A percentile compares a stretch with the other conserved stretches of the same genome.
Evolutionary conservation across 2,329 filamentous ascomycete genomes (phyloP).

Genomic region (Fonsecaea erecta): DNA sequence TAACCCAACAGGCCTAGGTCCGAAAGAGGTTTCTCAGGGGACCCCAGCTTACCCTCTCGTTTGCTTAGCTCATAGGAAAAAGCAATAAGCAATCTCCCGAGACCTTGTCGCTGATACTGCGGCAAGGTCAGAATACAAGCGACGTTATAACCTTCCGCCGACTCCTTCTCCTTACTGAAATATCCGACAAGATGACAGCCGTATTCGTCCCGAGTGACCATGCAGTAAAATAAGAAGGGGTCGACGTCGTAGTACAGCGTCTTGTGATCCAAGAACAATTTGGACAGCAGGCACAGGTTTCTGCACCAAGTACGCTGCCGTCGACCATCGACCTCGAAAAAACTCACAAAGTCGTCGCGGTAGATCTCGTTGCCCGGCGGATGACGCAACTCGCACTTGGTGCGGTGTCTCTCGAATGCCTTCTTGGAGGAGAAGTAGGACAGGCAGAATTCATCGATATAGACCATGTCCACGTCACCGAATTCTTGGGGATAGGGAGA

Average conservation of each 20-base stretch:
- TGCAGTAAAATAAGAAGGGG: constrained; percentile 90
- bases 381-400: constrained; percentile 88
- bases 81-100: constrained; percentile 89
- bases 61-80: constrained; percentile 97
- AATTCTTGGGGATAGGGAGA: constrained; percentile 93
- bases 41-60: constrained; percentile 92
- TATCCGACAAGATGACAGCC: constrained; percentile 99
- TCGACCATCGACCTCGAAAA: constrained; percentile 96
- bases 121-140: constrained; percentile 96
- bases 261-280: constrained; percentile 97
- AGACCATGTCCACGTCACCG: constrained; percentile 85
- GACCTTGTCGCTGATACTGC: constrained; percentile 94
- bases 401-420: constrained; percentile 81
- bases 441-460: constrained; percentile 96
- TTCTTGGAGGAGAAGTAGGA: constrained; percentile 84
- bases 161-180: constrained; percentile 98
- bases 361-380: constrained; percentile 99
- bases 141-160: constrained; percentile 94
- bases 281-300: constrained; percentile 92
- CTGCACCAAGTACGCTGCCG: constrained; percentile 99
- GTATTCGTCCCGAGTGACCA: constrained; percentile 89
- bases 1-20: constrained; percentile 93
- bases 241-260: constrained; percentile 84
- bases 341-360: constrained; percentile 83
- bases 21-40: constrained; percentile 93